Evolutionary conservation across 2,329 filamentous ascomycete genomes (phyloP).

Genomic region (Exophiala mesophila): DNA sequence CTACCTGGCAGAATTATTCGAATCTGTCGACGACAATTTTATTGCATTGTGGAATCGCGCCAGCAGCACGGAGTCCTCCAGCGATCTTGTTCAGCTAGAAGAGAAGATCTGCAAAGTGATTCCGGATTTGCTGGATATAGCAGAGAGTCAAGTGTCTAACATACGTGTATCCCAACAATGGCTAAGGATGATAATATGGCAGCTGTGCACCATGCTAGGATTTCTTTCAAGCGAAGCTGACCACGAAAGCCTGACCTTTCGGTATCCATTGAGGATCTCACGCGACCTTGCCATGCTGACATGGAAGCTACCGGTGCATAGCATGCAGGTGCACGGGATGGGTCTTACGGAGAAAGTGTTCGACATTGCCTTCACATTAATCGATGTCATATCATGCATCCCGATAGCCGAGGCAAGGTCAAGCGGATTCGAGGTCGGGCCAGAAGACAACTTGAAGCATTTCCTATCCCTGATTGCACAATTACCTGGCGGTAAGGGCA

Average conservation of each 20-base stretch:
- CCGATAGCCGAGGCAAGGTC: conserved; percentile 56
- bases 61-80: conserved; percentile 50
- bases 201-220: conserved; percentile 61
- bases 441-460: conserved; percentile 68
- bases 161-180: conserved; percentile 61
- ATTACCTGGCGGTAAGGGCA: conserved; percentile 66
- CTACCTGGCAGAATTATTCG: conserved; percentile 58
- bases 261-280: conserved; percentile 58
- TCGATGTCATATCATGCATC: conserved; percentile 63
- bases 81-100: conserved; percentile 54
- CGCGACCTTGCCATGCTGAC: conserved; percentile 61
- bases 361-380: conserved; percentile 67
- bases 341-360: conserved; percentile 77
- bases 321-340: conserved; percentile 68
- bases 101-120: conserved; percentile 42
- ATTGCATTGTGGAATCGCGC: conserved; percentile 63
- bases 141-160: conserved; percentile 16
- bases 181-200: conserved; percentile 67
- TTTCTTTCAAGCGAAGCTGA: conserved; percentile 55
- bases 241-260: conserved; percentile 57
- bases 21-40: conserved; percentile 60
- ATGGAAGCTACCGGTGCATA: conserved; percentile 64
- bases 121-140: conserved; percentile 3
- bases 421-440: conserved; percentile 60
- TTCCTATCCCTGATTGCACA: conserved; percentile 62